phyloP scores from a whole-genome alignment of 2,329 filamentous ascomycete species.

The Graphilbum sp. region DNA sequence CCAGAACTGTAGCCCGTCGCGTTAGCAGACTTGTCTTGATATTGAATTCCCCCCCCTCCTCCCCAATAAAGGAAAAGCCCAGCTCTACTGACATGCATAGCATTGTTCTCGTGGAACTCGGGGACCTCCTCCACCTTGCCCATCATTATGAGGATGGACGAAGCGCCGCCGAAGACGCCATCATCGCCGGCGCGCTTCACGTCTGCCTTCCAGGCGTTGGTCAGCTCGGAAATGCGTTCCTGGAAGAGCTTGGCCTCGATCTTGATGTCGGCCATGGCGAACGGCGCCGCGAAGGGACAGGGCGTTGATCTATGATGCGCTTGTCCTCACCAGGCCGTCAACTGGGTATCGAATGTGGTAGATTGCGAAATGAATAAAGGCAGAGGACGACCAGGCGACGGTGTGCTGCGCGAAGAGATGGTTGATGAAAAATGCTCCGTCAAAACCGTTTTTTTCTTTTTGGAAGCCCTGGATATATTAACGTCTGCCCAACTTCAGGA shows the following conservation, averaged over 20 bases:
- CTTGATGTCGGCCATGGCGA: constrained; percentile 63
- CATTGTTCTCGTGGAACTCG: constrained; percentile 89
- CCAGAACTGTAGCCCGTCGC: constrained; percentile 59
- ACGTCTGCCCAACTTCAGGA: too few species aligned
- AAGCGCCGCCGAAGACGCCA: constrained; percentile 68
- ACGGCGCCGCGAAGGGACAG: constrained; percentile 10
- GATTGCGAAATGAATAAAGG: too few species aligned
- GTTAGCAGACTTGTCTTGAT: not conserved
- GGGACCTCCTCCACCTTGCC: constrained; percentile 85
- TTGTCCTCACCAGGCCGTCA: too few species aligned
- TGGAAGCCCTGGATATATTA: constrained; percentile 1
- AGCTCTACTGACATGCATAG: constrained; percentile 63
- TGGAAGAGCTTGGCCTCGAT: constrained; percentile 92
- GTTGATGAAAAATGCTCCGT: not conserved
- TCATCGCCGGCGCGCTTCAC: constrained; percentile 71
- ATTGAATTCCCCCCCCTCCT: too few species aligned
- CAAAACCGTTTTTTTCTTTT: not conserved
- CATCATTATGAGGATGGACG: constrained; percentile 79
- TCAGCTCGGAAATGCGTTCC: constrained; percentile 74
- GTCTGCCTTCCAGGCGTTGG: constrained; percentile 90
- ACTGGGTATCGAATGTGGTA: too few species aligned
- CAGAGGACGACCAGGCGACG: constrained; percentile 1
- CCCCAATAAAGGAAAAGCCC: too few species aligned
- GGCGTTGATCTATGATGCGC: too few species aligned
- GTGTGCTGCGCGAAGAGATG: not conserved